Evolutionary conservation across 805 yeast genomes (phyloP).

Genomic region (Kuraishia floccosa): DNA sequence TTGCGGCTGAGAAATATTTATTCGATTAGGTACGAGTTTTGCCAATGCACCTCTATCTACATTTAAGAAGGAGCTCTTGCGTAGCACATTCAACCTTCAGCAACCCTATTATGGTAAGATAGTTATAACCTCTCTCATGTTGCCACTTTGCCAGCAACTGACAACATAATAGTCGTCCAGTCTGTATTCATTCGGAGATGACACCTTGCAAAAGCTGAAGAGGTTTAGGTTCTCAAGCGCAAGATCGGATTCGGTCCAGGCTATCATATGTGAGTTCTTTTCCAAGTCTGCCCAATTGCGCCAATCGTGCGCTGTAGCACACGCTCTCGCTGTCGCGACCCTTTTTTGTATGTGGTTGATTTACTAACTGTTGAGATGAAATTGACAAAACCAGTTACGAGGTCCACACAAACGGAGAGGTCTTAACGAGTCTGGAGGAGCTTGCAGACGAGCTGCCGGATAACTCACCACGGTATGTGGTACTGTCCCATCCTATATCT

Average conservation of each 20-base stretch:
- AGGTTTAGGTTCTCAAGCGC: slow-evolving; percentile 70
- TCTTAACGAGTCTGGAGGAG: slow-evolving; percentile 41
- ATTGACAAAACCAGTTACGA: slow-evolving; percentile 48
- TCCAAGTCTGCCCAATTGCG: neutral
- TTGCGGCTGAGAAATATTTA: too few species aligned
- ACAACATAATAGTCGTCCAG: slow-evolving; percentile 29
- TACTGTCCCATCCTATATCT: slow-evolving; percentile 67
- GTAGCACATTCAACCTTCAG: too few species aligned
- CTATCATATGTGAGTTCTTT: slow-evolving; percentile 40
- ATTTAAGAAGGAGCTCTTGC: too few species aligned
- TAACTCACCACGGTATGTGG: slow-evolving; percentile 64
- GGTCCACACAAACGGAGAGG: slow-evolving; percentile 36
- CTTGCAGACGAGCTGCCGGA: slow-evolving; percentile 73
- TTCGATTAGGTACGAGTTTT: too few species aligned
- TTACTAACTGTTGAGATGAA: slow-evolving; percentile 29
- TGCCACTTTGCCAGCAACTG: too few species aligned
- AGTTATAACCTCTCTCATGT: too few species aligned
- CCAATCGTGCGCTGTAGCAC: neutral
- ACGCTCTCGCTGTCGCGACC: neutral
- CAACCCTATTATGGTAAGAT: too few species aligned
- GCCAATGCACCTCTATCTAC: too few species aligned
- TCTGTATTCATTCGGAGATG: slow-evolving; percentile 51
- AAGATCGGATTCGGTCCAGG: slow-evolving; percentile 49
- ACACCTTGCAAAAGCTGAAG: slow-evolving; percentile 45
- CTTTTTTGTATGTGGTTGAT: too few species aligned